Evolutionary conservation across 306 rosid genomes (phyloP).

Genomic region (Sphenostylis stenocarpa): DNA sequence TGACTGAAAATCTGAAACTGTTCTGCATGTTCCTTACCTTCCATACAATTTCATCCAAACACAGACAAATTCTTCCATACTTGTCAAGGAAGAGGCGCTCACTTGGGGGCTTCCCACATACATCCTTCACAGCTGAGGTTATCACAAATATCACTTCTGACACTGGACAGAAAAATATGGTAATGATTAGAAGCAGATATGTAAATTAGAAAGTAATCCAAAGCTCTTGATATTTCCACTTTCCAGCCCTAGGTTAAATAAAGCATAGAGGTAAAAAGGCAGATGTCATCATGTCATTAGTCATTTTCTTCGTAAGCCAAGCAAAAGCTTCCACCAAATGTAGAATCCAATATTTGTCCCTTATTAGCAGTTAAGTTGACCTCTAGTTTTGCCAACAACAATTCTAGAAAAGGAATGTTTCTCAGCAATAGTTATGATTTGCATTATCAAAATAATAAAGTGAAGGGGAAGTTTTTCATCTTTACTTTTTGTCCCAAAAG

Average conservation of each 20-base stretch:
- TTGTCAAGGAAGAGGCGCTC: conserved; percentile 95
- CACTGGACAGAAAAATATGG: conserved; percentile 47
- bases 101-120: conserved; percentile 82
- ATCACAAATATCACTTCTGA: conserved; percentile 86
- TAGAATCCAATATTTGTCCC: conserved; percentile 11
- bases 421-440: background rate
- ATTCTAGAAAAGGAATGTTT: background rate
- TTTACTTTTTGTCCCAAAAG: background rate
- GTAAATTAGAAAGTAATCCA: background rate
- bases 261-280: background rate
- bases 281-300: background rate
- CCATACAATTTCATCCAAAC: conserved; percentile 97
- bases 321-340: background rate
- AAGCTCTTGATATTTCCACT: background rate
- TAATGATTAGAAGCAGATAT: background rate
- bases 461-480: background rate
- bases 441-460: background rate
- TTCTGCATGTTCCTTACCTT: conserved; percentile 51
- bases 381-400: background rate
- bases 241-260: conserved; percentile 13
- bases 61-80: conserved; percentile 90
- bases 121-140: conserved; percentile 91
- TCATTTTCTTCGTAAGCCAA: conserved; percentile 1
- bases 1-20: conserved; percentile 10
- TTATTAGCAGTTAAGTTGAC: background rate